Conservation (phyloP, 2,329 filamentous ascomycete genomes). For the Elsinoe ampelina region DNA sequence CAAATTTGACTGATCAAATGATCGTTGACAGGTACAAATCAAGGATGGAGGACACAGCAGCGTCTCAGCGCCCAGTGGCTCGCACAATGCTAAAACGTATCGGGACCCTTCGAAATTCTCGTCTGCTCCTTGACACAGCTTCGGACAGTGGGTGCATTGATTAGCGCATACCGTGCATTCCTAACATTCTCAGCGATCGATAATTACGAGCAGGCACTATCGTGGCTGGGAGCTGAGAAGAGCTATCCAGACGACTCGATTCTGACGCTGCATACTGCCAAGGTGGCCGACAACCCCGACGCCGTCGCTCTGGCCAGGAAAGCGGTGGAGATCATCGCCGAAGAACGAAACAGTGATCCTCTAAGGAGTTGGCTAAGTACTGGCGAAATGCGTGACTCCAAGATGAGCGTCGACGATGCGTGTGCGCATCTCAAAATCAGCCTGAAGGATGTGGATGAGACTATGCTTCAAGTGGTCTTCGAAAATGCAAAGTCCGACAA, state of each 20-base stretch:
- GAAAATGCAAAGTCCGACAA: conserved; percentile 20
- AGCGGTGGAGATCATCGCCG: conserved; percentile 51
- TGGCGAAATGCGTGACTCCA: conserved; percentile 39
- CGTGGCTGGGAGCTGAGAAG: conserved; percentile 48
- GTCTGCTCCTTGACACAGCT: conserved; percentile 48
- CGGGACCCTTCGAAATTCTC: conserved; percentile 48
- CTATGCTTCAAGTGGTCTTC: conserved; percentile 21
- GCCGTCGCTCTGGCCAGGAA: conserved; percentile 43
- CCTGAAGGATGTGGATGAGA: conserved; percentile 14
- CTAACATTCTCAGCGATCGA: conserved; percentile 38
- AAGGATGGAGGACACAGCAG: conserved; percentile 24
- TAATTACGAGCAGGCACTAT: conserved; percentile 54
- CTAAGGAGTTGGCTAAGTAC: conserved; percentile 46
- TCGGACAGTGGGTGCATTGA: conserved; percentile 33
- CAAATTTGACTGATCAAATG: conserved; percentile 45
- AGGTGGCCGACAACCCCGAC: conserved; percentile 44
- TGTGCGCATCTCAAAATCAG: conserved; percentile 36
- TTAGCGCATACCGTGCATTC: neutral
- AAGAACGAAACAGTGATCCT: conserved; percentile 46
- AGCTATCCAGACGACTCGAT: conserved; percentile 47
- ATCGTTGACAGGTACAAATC: conserved; percentile 55
- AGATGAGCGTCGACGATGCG: conserved; percentile 49
- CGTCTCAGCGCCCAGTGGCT: conserved; percentile 38
- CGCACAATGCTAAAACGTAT: conserved; percentile 50
- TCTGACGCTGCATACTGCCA: conserved; percentile 39